Percentiles rank a stretch among this genome's conserved stretches.
These are phyloP conservation scores for Aspergillus floridensis DNA, from an alignment of 2,329 filamentous ascomycete genomes.

Conservation along the genomic window DNA sequence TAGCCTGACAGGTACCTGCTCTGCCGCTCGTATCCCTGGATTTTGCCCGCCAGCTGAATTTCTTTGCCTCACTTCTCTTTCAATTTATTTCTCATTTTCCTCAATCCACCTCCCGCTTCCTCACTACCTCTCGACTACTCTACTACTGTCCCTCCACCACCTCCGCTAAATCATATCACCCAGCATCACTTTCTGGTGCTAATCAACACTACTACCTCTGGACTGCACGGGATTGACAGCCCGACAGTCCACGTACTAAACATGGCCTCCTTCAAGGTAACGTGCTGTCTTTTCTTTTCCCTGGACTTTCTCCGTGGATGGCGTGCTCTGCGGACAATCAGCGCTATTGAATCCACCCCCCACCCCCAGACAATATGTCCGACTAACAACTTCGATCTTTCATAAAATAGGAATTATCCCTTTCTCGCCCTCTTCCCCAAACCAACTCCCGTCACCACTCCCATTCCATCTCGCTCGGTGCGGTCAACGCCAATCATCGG, in stretches of 20 bases:
- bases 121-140: background rate
- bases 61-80: conserved; percentile 3
- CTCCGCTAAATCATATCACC: background rate
- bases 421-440: conserved; percentile 66
- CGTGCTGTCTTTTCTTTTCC: conserved; percentile 7
- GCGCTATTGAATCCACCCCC: background rate
- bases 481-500: conserved; percentile 77
- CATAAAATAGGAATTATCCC: conserved; percentile 44
- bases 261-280: conserved; percentile 45
- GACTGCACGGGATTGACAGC: conserved; percentile 30
- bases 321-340: background rate
- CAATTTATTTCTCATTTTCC: conserved; percentile 1
- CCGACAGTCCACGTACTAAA: conserved; percentile 29
- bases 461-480: conserved; percentile 73
- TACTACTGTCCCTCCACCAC: background rate
- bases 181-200: conserved; percentile 1
- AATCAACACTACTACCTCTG: conserved; percentile 11
- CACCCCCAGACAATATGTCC: background rate
- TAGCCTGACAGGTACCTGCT: conserved; percentile 16
- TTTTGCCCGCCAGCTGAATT: conserved; percentile 8
- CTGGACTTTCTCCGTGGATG: conserved; percentile 2
- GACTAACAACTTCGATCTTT: background rate
- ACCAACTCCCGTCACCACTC: conserved; percentile 74
- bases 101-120: conserved; percentile 1
- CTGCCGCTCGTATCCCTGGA: conserved; percentile 6